Evolutionary conservation across 805 yeast genomes (phyloP).

Genomic region (Saitoella complicata): DNA sequence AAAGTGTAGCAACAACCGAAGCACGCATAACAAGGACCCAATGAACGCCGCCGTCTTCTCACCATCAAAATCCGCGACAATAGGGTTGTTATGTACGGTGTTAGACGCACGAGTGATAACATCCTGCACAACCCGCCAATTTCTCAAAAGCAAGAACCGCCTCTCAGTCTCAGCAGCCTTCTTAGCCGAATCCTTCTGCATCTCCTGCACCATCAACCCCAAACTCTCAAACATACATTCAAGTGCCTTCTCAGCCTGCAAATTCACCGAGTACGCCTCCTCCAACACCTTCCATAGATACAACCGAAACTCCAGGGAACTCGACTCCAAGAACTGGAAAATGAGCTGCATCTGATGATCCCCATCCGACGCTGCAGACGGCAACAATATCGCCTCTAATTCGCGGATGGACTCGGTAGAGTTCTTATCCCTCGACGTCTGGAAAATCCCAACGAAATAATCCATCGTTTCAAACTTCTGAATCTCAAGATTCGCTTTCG

Average conservation of each 20-base stretch:
- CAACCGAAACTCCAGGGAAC: conserved; percentile 51
- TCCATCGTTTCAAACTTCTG: conserved; percentile 58
- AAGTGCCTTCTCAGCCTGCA: conserved; percentile 4
- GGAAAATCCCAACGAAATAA: conserved; percentile 39
- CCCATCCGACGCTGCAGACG: conserved; percentile 7
- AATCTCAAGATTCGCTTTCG: conserved; percentile 31
- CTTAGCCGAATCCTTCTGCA: conserved; percentile 1
- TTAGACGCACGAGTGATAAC: too few species aligned
- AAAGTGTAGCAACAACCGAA: background rate
- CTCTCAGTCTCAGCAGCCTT: conserved; percentile 3
- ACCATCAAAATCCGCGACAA: background rate
- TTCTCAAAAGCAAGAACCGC: conserved; percentile 3
- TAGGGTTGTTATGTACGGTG: background rate
- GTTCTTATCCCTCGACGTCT: conserved; percentile 16
- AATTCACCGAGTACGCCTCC: conserved; percentile 5
- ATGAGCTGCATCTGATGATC: conserved; percentile 5
- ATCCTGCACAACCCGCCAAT: background rate
- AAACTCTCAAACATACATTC: conserved; percentile 5
- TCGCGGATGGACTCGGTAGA: conserved; percentile 19
- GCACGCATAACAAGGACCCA: background rate
- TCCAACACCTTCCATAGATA: conserved; percentile 37
- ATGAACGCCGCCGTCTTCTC: background rate
- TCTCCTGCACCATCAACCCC: conserved; percentile 2
- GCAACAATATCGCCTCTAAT: conserved; percentile 33
- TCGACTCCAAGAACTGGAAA: conserved; percentile 31